Percentiles rank a stretch among this genome's conserved stretches.
Conservation (phyloP, 192 early-diverging fungal species). For the Thamnidium elegans region DNA sequence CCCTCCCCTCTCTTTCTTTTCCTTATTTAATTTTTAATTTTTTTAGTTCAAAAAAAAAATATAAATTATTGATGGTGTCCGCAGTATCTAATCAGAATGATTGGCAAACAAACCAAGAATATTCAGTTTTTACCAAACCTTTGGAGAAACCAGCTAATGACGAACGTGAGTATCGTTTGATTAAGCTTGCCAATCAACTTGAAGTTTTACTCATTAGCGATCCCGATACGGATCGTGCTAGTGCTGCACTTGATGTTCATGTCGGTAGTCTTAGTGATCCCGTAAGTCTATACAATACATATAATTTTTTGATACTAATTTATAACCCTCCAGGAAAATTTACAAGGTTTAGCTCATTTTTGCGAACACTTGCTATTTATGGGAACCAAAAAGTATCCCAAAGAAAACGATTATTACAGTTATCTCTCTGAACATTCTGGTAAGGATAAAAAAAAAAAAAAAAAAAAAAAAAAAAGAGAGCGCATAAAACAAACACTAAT, state of each 20-base stretch:
- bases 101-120: slow-evolving; percentile 7
- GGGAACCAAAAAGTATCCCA: slow-evolving; percentile 66
- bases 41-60: too few species aligned
- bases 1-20: too few species aligned
- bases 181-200: slow-evolving; percentile 56
- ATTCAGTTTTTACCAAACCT: slow-evolving; percentile 7
- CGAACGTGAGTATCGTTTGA: slow-evolving; percentile 52
- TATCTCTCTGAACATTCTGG: slow-evolving; percentile 52
- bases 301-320: too few species aligned
- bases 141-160: slow-evolving; percentile 60
- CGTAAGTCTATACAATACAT: slow-evolving; percentile 19
- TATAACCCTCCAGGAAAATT: slow-evolving; percentile 36
- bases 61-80: too few species aligned
- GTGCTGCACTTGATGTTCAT: slow-evolving; percentile 56
- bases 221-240: slow-evolving; percentile 51
- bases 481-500: neutral
- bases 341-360: slow-evolving; percentile 68
- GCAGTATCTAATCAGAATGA: slow-evolving; percentile 11
- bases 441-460: too few species aligned
- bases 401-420: slow-evolving; percentile 57
- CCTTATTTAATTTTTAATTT: too few species aligned
- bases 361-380: slow-evolving; percentile 68
- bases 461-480: neutral
- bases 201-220: slow-evolving; percentile 58
- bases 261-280: slow-evolving; percentile 62